Base-by-base conservation (phyloP, 2,329 filamentous ascomycete species). In the Emergomyces pasteurianus region DNA sequence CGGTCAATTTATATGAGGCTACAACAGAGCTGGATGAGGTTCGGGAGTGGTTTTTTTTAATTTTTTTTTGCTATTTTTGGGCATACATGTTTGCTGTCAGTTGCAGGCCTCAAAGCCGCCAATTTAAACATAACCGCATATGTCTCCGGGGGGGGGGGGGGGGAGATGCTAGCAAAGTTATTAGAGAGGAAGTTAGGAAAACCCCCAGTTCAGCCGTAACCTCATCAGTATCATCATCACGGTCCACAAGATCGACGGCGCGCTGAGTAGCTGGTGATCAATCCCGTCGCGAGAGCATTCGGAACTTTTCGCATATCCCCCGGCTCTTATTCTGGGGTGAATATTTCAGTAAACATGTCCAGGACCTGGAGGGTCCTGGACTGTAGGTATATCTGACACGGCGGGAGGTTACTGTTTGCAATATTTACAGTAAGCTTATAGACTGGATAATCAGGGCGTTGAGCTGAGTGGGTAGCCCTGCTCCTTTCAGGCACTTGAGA, bases 31-130 rank as follows among this genome's bases (percentile, higher is more conserved):
- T 63, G 58, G 9, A 40, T 50, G 8, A 63, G 47, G 23, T 34
- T 21, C n/a, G 52, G 46, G 36, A 62, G 42, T n/a, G 57, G 23
- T n/a, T n/a, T 59, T 43, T 46, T n/a, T n/a, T n/a, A n/a, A n/a
- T n/a, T n/a, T n/a, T n/a, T n/a, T n/a, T n/a, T n/a, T n/a, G n/a
- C 56, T 8, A 63, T 58, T 28, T 58, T 42, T 1, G 53, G 36
- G 47, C 63, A 65, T 28, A 62, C 14, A 60, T 65, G 64, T 16
- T 49, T 53, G 10, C 57, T 36, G 9, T 55, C 31, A 21, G 26
- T n/a, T 6, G 49, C 61, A 62, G 31, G 42, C 14, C 21, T 65
- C 63, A 28, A 58, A 57, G 2, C 63, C 63, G 49, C 64, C 64
- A 34, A 64, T 58, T 56, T 65, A 63, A 23, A 65, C 21, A 43